phyloP scores from a whole-genome alignment of 805 yeast species.

The Candida odintsovae region DNA sequence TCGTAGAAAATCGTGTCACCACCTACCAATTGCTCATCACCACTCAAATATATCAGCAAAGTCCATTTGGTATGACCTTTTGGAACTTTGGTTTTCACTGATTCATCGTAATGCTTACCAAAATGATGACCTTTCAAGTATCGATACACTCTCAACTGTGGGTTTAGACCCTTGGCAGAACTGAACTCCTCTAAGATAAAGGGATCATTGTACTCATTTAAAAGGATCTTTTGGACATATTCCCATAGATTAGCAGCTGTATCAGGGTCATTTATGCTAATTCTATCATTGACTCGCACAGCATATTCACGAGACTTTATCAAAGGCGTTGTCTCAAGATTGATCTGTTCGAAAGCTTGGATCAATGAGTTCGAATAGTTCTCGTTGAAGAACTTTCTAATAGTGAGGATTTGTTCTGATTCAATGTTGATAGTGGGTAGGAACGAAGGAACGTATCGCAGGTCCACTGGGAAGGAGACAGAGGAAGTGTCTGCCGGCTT shows the following conservation, averaged over 20 bases:
- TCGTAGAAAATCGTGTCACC: constrained; percentile 55
- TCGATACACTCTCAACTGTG: constrained; percentile 50
- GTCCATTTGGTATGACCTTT: constrained; percentile 53
- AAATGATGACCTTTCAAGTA: constrained; percentile 53
- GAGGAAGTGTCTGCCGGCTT: neutral
- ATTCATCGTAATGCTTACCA: constrained; percentile 57
- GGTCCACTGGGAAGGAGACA: constrained; percentile 3
- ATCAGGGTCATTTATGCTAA: constrained; percentile 31
- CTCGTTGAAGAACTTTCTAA: constrained; percentile 12
- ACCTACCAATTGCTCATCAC: constrained; percentile 49
- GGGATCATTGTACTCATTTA: constrained; percentile 25
- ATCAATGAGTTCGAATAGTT: constrained; percentile 9
- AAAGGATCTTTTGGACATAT: constrained; percentile 30
- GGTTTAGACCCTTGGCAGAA: constrained; percentile 43
- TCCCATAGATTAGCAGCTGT: constrained; percentile 38
- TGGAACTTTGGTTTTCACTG: constrained; percentile 30
- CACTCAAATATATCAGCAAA: constrained; percentile 48
- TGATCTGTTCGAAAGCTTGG: constrained; percentile 1
- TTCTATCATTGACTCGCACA: constrained; percentile 50
- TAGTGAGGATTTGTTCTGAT: constrained; percentile 17
- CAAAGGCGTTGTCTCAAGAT: constrained; percentile 42
- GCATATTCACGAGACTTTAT: constrained; percentile 48
- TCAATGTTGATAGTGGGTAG: neutral
- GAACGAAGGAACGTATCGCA: constrained; percentile 3
- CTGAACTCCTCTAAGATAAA: constrained; percentile 30